phyloP scores from a whole-genome alignment of 2,329 filamentous ascomycete species.

The Phaeophleospora eucalypticola region DNA sequence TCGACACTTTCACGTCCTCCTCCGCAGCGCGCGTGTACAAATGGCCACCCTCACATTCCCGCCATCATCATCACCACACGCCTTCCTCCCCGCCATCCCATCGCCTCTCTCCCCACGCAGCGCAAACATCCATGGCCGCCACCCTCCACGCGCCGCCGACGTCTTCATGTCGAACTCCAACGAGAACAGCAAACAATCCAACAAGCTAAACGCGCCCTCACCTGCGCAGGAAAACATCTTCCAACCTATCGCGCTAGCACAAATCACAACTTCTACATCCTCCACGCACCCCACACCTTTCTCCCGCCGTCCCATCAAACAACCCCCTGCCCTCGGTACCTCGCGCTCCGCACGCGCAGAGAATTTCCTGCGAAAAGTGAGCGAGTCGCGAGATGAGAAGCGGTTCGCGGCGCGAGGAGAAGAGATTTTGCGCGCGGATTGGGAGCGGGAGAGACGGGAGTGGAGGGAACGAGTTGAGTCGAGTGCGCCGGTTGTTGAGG shows the following conservation, averaged over 20 bases:
- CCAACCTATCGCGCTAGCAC: too few relatives aligned
- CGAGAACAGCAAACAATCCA: too few relatives aligned
- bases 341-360: conserved; percentile 61
- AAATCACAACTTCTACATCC: too few relatives aligned
- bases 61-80: conserved; percentile 20
- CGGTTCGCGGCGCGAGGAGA: conserved; percentile 45
- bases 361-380: conserved; percentile 62
- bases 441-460: conserved; percentile 38
- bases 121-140: conserved; percentile 33
- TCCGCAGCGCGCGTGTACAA: not conserved
- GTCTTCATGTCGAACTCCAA: conserved; percentile 21
- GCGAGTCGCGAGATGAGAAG: conserved; percentile 43
- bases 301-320: conserved; percentile 43
- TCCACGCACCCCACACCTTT: conserved; percentile 1
- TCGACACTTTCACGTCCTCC: too few relatives aligned
- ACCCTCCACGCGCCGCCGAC: conserved; percentile 11
- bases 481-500: conserved; percentile 35
- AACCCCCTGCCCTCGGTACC: conserved; percentile 59
- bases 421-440: conserved; percentile 48
- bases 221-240: too few relatives aligned
- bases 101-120: conserved; percentile 45
- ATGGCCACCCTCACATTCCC: conserved; percentile 3
- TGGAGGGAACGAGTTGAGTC: conserved; percentile 44
- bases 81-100: conserved; percentile 30
- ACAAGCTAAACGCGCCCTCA: too few relatives aligned